phyloP scores from a whole-genome alignment of 352 stramenopile genomes.

The Phytophthora aleatoria region DNA sequence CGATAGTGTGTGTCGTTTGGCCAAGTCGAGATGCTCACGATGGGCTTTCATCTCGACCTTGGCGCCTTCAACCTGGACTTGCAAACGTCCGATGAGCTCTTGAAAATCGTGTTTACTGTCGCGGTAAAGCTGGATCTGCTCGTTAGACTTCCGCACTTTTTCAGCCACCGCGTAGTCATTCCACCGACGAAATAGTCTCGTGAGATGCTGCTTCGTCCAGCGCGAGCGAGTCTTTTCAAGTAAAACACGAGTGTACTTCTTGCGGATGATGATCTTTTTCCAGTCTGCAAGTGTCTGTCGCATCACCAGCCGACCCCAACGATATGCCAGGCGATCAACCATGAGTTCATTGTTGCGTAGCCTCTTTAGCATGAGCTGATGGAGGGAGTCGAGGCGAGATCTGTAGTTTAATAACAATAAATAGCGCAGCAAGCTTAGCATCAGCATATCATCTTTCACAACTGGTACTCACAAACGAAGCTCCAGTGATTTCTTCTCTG shows the following conservation, averaged over 20 bases:
- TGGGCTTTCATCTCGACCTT: constrained; percentile 51
- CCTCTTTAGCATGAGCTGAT: constrained; percentile 60
- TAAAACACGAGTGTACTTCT: constrained; percentile 75
- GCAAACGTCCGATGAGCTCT: constrained; percentile 53
- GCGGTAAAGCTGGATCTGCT: constrained; percentile 52
- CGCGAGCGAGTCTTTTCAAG: constrained; percentile 60
- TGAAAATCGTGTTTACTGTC: constrained; percentile 58
- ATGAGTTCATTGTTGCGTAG: constrained; percentile 68
- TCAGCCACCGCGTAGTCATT: constrained; percentile 39
- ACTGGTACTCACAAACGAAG: constrained; percentile 36
- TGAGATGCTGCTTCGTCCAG: constrained; percentile 55
- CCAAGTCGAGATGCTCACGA: constrained; percentile 65
- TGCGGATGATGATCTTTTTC: constrained; percentile 74
- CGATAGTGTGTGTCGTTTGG: constrained; percentile 59
- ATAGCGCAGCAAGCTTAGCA: neutral
- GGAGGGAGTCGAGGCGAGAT: constrained; percentile 44
- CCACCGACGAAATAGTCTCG: constrained; percentile 54
- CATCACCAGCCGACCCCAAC: constrained; percentile 55
- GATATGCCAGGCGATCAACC: constrained; percentile 58
- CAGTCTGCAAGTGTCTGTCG: constrained; percentile 68
- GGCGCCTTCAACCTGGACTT: constrained; percentile 56
- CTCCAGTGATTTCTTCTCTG: constrained; percentile 45
- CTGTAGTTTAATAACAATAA: neutral
- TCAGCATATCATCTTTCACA: neutral
- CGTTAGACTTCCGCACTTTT: constrained; percentile 37